phyloP scores from a whole-genome alignment of 1,284 basidiomycete genomes.

The Leccinum variabile region DNA sequence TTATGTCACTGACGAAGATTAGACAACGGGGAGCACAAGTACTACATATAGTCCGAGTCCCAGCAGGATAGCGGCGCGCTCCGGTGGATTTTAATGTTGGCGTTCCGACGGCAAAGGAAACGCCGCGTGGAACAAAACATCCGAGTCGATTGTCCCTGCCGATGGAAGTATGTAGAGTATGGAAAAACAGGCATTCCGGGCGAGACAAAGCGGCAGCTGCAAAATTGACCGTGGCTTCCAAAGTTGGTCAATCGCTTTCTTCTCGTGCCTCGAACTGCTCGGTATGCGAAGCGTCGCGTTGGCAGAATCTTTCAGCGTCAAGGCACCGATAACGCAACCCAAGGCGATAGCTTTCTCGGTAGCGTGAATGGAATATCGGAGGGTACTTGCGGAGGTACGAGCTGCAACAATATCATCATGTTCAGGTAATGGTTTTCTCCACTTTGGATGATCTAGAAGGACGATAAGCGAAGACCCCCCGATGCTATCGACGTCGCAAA shows the following conservation, averaged over 20 bases:
- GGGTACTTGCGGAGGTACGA: neutral
- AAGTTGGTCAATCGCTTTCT: neutral
- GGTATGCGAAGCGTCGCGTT: neutral
- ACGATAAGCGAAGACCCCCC: neutral
- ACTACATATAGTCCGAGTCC: no score
- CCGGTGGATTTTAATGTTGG: no score
- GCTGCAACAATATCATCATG: neutral
- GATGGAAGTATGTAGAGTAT: no score
- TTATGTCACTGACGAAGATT: no score
- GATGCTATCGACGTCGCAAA: neutral
- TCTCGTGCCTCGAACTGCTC: neutral
- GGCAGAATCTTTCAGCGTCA: neutral
- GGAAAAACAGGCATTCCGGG: neutral
- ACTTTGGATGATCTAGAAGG: neutral
- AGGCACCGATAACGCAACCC: neutral
- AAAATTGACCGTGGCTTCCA: neutral
- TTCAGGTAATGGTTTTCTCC: neutral
- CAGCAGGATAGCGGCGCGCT: no score
- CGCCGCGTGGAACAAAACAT: no score
- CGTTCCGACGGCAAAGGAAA: no score
- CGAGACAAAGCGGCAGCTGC: neutral
- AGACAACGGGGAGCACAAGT: no score
- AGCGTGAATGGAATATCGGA: neutral
- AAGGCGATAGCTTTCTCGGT: neutral
- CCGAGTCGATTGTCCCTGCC: no score